phyloP scores from a whole-genome alignment of 2,329 filamentous ascomycete genomes.

The Tolypocladium guangdongense region DNA sequence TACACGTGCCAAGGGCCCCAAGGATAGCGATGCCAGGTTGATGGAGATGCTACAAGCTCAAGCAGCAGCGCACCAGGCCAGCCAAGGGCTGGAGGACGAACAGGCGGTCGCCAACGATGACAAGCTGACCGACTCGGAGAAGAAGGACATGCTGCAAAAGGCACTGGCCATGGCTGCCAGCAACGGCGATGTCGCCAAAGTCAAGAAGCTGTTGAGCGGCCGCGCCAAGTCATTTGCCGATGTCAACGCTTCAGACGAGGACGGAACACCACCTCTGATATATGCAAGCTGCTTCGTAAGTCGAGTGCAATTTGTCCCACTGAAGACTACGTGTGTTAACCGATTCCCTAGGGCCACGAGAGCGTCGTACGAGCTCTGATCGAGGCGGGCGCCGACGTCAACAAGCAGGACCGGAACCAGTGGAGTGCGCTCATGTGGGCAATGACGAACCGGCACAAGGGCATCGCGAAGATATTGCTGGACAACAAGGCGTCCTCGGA shows the following conservation, averaged over 20 bases:
- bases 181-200: conserved; percentile 81
- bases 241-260: conserved; percentile 79
- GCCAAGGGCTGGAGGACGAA: conserved; percentile 64
- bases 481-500: conserved; percentile 94
- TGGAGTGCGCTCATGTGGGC: conserved; percentile 99
- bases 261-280: conserved; percentile 91
- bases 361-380: conserved; percentile 76
- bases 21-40: conserved; percentile 74
- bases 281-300: conserved; percentile 95
- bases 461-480: conserved; percentile 82
- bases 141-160: conserved; percentile 72
- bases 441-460: conserved; percentile 96
- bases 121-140: conserved; percentile 63
- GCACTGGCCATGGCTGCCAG: conserved; percentile 90
- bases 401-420: conserved; percentile 89
- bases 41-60: conserved; percentile 96
- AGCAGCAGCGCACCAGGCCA: conserved; percentile 70
- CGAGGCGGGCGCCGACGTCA: conserved; percentile 75
- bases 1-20: conserved; percentile 41
- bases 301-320: conserved; percentile 2
- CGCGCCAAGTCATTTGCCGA: conserved; percentile 67
- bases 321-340: conserved; percentile 4
- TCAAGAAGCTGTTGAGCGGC: conserved; percentile 64
- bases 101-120: conserved; percentile 67
- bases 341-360: conserved; percentile 60